These are phyloP conservation scores for Alternaria infectoria DNA, from an alignment of 2,329 filamentous ascomycete genomes.

Conservation along the genomic window DNA sequence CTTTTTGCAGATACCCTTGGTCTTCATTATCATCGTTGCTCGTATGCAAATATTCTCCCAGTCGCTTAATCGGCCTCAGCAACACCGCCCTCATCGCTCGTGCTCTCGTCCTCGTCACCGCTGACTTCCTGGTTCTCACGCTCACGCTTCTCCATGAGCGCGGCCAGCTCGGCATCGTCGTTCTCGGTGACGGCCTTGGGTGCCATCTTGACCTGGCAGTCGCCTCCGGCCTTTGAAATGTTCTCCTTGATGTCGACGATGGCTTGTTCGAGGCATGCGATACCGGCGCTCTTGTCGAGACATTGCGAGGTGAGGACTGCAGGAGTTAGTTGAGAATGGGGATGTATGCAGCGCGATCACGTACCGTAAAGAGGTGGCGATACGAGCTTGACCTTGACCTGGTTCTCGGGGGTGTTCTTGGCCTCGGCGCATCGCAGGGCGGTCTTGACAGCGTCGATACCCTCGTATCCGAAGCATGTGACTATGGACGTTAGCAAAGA, in stretches of 20 bases:
- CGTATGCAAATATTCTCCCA: constrained; percentile 13
- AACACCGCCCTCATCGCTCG: constrained; percentile 81
- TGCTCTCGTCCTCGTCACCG: constrained; percentile 94
- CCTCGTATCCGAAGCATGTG: constrained; percentile 77
- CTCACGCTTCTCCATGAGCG: constrained; percentile 98
- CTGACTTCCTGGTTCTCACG: constrained; percentile 97
- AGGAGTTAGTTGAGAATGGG: constrained; percentile 16
- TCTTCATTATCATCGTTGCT: constrained; percentile 22
- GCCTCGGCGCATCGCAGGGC: constrained; percentile 91
- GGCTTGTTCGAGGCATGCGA: constrained; percentile 82
- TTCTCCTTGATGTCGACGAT: constrained; percentile 84
- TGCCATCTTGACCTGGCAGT: constrained; percentile 93
- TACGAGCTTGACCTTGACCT: constrained; percentile 99
- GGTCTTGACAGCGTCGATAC: constrained; percentile 96
- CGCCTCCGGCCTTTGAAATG: constrained; percentile 79
- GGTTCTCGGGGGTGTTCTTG: constrained; percentile 87
- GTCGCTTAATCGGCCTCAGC: constrained; percentile 43
- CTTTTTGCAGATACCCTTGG: constrained; percentile 30
- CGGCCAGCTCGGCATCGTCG: constrained; percentile 95
- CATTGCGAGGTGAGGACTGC: constrained; percentile 89
- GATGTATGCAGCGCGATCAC: background rate
- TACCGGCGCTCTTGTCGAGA: constrained; percentile 88
- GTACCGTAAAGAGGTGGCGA: constrained; percentile 84
- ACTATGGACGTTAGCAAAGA: constrained; percentile 29
- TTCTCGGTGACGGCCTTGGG: constrained; percentile 99